A percentile compares a stretch with the other conserved stretches of the same genome.
These are phyloP conservation scores for Phaffomyces thermotolerans DNA, from an alignment of 805 yeast species.

Conservation along the genomic window DNA sequence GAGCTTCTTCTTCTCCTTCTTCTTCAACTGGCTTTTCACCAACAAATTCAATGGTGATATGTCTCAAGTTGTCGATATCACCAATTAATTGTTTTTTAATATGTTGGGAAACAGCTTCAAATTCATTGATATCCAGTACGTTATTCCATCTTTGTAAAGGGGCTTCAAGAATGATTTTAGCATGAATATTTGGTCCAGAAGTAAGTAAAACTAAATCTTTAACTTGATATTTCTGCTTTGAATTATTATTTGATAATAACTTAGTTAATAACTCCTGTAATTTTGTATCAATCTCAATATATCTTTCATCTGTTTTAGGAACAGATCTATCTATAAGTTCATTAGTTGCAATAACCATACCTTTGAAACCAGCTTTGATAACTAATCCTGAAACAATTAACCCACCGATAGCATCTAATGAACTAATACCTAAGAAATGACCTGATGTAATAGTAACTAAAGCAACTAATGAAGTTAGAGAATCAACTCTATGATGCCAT, in stretches of 20 bases:
- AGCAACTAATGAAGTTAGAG: slow-evolving; percentile 87
- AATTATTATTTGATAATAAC: slow-evolving; percentile 34
- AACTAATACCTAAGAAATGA: slow-evolving; percentile 63
- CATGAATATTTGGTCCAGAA: slow-evolving; percentile 50
- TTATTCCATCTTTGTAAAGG: slow-evolving; percentile 42
- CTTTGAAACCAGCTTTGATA: slow-evolving; percentile 76
- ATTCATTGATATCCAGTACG: slow-evolving; percentile 32
- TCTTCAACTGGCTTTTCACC: slow-evolving; percentile 27
- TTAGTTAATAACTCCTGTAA: slow-evolving; percentile 29
- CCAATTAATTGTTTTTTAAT: slow-evolving; percentile 27
- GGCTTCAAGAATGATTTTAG: slow-evolving; percentile 28
- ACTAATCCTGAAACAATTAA: slow-evolving; percentile 74
- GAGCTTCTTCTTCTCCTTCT: slow-evolving; percentile 15
- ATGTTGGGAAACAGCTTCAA: slow-evolving; percentile 34
- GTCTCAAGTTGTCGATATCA: slow-evolving; percentile 37
- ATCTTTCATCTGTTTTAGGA: slow-evolving; percentile 42
- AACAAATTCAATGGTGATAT: slow-evolving; percentile 34
- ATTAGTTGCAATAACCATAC: slow-evolving; percentile 58
- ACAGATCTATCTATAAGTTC: slow-evolving; percentile 77
- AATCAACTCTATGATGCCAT: slow-evolving; percentile 97
- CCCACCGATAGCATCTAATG: slow-evolving; percentile 93
- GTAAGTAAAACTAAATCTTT: slow-evolving; percentile 41
- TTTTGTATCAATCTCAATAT: slow-evolving; percentile 33
- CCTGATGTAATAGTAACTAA: slow-evolving; percentile 83
- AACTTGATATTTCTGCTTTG: slow-evolving; percentile 31